Evolutionary conservation across 306 rosid genomes (phyloP).

Genomic region (Rubus parviflorus): DNA sequence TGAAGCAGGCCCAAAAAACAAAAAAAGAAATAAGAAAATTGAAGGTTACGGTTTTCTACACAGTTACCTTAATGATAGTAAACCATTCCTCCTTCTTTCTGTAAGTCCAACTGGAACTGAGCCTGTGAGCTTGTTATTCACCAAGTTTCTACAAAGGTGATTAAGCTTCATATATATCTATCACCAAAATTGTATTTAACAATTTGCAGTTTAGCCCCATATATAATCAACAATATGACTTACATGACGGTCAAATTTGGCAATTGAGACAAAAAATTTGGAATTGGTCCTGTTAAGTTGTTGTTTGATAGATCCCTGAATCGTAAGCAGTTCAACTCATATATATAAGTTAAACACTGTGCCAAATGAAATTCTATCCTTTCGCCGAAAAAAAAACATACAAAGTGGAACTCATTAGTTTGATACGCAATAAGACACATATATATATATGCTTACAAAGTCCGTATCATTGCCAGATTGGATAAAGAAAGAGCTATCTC

Average conservation of each 20-base stretch:
- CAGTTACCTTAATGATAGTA: conserved; percentile 40
- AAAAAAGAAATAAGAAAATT: neutral
- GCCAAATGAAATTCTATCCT: neutral
- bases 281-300: conserved; percentile 32
- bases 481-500: conserved; percentile 38
- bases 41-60: neutral
- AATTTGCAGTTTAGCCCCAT: neutral
- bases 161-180: too few species aligned
- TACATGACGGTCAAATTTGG: conserved; percentile 25
- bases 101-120: conserved; percentile 35
- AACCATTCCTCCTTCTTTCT: conserved; percentile 34
- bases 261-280: conserved; percentile 26
- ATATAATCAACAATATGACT: neutral
- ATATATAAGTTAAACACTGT: too few species aligned
- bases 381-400: too few species aligned
- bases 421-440: too few species aligned
- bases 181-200: too few species aligned
- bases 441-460: conserved; percentile 39
- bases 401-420: too few species aligned
- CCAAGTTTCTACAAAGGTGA: conserved; percentile 31
- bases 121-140: conserved; percentile 43
- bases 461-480: conserved; percentile 36
- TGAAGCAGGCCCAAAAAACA: too few species aligned
- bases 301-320: conserved; percentile 43
- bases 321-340: neutral